Base-by-base conservation (phyloP, 2,329 filamentous ascomycete genomes). In the Corynespora cassiicola region DNA sequence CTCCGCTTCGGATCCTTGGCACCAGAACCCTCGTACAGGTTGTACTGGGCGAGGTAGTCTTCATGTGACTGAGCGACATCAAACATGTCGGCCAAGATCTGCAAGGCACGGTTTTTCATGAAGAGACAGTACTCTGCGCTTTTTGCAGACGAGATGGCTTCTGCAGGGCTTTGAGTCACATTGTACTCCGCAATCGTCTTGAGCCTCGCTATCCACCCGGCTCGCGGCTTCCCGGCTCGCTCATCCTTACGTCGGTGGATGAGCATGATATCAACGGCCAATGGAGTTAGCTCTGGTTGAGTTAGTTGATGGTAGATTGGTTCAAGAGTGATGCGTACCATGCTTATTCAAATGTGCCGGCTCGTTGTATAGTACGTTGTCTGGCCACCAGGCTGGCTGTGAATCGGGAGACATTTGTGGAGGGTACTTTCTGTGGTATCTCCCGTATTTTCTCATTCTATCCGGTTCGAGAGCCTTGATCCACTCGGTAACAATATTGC, bases 311-410 rank as follows among this genome's bases (percentile, higher is more conserved):
- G 7, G n/a, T 15, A 5, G 17, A 4, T 7, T 4, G 15, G 6
- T 7, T 4, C n/a, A 17, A 31, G 9, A 10, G 23, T 20, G 12
- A 8, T 26, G 37, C 53, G 42, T 52, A 62, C 63, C 42, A n/a
- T 47, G 24, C 23, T 56, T 52, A 26, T 54, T 54, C 7, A 67
- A 45, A 28, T 67, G 63, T 3, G 63, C 57, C 6, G 63, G 62
- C 25, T 67, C 63, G n/a, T 48, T 49, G 31, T 65, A 66, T 6
- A 43, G 53, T 9, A 63, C 50, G 20, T 51, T 40, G 2, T 22
- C 22, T 9, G 63, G 62, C 63, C 63, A 67, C 61, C 62, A 65
- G 3, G 52, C 54, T 7, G 61, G 55, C 6, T 45, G 50, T 17
- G 41, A 34, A 24, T 44, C 41, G 17, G 45, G 33, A 12, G 41